Percentiles rank a stretch among this genome's conserved stretches.
These are phyloP conservation scores for Alternaria sp. DNA, from an alignment of 2,329 filamentous ascomycete genomes.

Conservation along the genomic window DNA sequence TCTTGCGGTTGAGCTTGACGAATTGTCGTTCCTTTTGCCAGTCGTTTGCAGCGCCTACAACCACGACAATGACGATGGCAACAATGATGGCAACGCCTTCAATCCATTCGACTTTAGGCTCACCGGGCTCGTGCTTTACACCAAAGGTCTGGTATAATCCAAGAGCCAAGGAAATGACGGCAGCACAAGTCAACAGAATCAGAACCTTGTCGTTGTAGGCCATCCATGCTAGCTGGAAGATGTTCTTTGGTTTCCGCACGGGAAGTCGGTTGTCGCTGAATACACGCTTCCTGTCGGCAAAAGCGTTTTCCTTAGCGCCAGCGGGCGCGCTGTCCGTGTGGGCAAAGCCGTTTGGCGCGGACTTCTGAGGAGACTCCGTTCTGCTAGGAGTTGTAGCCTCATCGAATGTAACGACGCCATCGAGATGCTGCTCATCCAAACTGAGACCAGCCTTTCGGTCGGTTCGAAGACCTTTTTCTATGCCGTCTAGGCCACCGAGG, in stretches of 20 bases:
- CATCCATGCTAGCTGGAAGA: conserved; percentile 77
- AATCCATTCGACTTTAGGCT: conserved; percentile 74
- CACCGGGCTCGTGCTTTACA: conserved; percentile 58
- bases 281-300: conserved; percentile 72
- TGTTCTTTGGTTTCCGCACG: conserved; percentile 71
- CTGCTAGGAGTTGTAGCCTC: conserved; percentile 57
- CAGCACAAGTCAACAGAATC: conserved; percentile 59
- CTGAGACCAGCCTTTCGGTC: conserved; percentile 70
- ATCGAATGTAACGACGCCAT: conserved; percentile 72
- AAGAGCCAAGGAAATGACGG: conserved; percentile 74
- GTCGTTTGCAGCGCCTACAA: conserved; percentile 79
- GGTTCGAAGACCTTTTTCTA: conserved; percentile 76
- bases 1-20: conserved; percentile 79
- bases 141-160: conserved; percentile 76
- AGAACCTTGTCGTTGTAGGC: conserved; percentile 83
- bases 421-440: conserved; percentile 69
- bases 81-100: conserved; percentile 81
- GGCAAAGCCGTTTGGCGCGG: conserved; percentile 14
- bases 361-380: conserved; percentile 25
- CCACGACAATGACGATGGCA: conserved; percentile 76
- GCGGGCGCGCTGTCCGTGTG: conserved; percentile 30
- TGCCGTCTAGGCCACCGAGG: conserved; percentile 72
- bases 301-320: conserved; percentile 34
- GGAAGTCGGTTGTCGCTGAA: conserved; percentile 75
- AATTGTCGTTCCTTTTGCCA: conserved; percentile 85